Conservation (phyloP, 306 rosid genomes). For the Hippophae rhamnoides region DNA sequence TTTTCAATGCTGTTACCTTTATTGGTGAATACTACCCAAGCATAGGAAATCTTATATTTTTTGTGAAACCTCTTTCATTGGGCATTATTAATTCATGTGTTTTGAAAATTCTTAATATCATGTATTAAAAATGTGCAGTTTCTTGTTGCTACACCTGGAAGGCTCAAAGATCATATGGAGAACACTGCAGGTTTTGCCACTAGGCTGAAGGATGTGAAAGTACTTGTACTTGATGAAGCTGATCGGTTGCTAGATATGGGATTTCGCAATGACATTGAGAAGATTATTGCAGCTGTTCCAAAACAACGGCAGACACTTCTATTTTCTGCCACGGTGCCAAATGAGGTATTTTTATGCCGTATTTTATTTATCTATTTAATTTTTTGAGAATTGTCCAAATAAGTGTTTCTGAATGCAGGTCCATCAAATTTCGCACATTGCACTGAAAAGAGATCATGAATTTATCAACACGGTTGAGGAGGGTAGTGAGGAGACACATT, state of each 20-base stretch:
- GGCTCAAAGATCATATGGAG: constrained; percentile 89
- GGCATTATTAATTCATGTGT: constrained; percentile 1
- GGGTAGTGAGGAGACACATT: constrained; percentile 87
- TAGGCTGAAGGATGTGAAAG: constrained; percentile 88
- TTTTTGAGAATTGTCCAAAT: not conserved
- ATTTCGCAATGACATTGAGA: constrained; percentile 87
- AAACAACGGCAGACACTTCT: constrained; percentile 85
- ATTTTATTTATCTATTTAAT: too few species aligned
- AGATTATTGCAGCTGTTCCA: constrained; percentile 74
- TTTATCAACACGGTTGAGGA: constrained; percentile 73
- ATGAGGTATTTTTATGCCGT: constrained; percentile 39
- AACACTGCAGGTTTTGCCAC: constrained; percentile 91
- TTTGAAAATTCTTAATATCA: constrained; percentile 2
- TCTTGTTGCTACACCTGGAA: constrained; percentile 99
- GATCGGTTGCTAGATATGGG: constrained; percentile 99
- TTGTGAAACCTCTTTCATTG: too few species aligned
- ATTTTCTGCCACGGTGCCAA: constrained; percentile 94
- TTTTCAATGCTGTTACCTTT: too few species aligned
- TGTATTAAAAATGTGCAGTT: constrained; percentile 41
- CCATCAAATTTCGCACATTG: constrained; percentile 84
- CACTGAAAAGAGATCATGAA: constrained; percentile 87
- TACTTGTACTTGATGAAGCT: constrained; percentile 93
- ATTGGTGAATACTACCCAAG: too few species aligned
- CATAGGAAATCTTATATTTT: too few species aligned
- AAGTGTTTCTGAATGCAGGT: constrained; percentile 49